Conservation (phyloP, 106 monocot genomes). For the Amphibolis antarctica region DNA sequence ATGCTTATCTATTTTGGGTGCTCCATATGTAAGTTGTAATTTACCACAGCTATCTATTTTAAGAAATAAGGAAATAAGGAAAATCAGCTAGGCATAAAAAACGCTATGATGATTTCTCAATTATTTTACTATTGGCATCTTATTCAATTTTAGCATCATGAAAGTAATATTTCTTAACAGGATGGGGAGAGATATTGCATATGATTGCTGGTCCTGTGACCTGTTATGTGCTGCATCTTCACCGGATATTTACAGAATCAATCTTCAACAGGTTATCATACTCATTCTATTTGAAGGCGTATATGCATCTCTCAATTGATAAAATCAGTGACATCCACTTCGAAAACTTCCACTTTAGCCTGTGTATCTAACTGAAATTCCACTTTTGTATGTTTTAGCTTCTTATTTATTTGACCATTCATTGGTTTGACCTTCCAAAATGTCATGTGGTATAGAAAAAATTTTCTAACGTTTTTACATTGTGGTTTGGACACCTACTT, state of each 20-base stretch:
- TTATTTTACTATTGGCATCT: background rate
- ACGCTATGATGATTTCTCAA: too few relatives aligned
- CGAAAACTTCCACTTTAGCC: background rate
- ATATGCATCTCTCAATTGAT: background rate
- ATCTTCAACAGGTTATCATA: slow-evolving; percentile 63
- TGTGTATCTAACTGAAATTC: too few relatives aligned
- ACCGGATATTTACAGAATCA: slow-evolving; percentile 84
- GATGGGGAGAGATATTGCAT: slow-evolving; percentile 92
- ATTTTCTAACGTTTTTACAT: too few relatives aligned
- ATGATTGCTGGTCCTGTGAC: slow-evolving; percentile 96
- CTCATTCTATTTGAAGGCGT: background rate
- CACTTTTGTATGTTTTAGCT: too few relatives aligned
- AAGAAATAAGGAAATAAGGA: too few relatives aligned
- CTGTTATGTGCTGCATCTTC: slow-evolving; percentile 97
- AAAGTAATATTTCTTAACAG: slow-evolving; percentile 22
- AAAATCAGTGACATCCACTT: background rate
- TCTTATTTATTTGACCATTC: too few relatives aligned
- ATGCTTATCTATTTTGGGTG: too few relatives aligned
- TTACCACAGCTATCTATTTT: too few relatives aligned
- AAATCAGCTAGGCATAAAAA: too few relatives aligned
- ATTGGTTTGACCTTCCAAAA: background rate
- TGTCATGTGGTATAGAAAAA: too few relatives aligned
- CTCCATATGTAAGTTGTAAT: too few relatives aligned
- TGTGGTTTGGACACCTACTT: too few relatives aligned
- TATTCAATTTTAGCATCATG: background rate